These are phyloP conservation scores for Lodderomyces metapsilosis DNA, from an alignment of 1,139 yeast genomes.

Conservation along the genomic window DNA sequence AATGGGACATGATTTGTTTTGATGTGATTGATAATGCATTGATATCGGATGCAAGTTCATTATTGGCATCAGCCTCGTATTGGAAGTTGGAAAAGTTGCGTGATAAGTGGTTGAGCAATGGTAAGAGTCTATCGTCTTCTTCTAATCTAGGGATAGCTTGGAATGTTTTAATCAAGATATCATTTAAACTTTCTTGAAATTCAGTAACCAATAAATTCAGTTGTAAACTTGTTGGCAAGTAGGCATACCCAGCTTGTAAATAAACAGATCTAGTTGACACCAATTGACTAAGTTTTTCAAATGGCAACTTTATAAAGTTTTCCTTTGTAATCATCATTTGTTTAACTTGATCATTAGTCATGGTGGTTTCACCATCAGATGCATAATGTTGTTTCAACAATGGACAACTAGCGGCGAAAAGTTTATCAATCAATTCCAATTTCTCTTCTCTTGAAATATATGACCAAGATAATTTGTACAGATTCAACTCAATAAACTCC, in stretches of 20 bases:
- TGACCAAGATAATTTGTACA: constrained; percentile 65
- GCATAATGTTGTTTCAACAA: constrained; percentile 32
- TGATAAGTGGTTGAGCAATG: constrained; percentile 76
- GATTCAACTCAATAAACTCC: constrained; percentile 58
- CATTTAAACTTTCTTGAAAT: constrained; percentile 53
- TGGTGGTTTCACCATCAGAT: constrained; percentile 19
- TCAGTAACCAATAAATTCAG: constrained; percentile 66
- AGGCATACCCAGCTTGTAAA: constrained; percentile 69
- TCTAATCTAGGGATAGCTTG: constrained; percentile 81
- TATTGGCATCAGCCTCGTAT: constrained; percentile 38
- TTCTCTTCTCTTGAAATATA: constrained; percentile 67
- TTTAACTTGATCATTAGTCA: constrained; percentile 43
- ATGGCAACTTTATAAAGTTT: constrained; percentile 76
- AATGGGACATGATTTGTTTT: constrained; percentile 56
- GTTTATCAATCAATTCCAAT: constrained; percentile 42
- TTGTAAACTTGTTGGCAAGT: constrained; percentile 81
- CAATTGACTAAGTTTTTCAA: constrained; percentile 78
- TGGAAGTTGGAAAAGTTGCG: constrained; percentile 67
- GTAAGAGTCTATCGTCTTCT: constrained; percentile 87
- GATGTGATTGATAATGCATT: constrained; percentile 63
- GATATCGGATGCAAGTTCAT: constrained; percentile 47
- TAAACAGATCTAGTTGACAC: constrained; percentile 69
- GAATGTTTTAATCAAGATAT: constrained; percentile 64
- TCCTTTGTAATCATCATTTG: constrained; percentile 49
- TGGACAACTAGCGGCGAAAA: constrained; percentile 52